Evolutionary conservation across 2,329 filamentous ascomycete species (phyloP).

Genomic region (Thielaviopsis punctulata): DNA sequence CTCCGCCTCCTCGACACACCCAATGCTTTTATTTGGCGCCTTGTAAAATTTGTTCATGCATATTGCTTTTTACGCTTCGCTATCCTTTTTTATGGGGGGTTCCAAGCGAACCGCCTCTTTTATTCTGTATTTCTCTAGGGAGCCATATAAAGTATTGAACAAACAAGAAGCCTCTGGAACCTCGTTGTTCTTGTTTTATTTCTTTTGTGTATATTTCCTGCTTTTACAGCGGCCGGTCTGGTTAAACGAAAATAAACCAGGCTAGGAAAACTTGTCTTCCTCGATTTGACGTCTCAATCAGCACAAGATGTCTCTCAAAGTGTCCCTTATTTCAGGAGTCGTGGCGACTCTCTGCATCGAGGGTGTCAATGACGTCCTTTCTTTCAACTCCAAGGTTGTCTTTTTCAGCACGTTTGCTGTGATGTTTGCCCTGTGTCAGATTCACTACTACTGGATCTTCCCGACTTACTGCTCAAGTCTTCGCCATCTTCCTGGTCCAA

Average conservation of each 20-base stretch:
- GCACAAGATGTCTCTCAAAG: not conserved
- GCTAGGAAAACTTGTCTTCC: not conserved
- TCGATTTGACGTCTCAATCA: not conserved
- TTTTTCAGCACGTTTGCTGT: not conserved
- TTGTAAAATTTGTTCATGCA: not conserved
- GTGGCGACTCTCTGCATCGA: not conserved
- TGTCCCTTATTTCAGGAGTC: not conserved
- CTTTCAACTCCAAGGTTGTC: not conserved
- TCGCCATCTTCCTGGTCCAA: conserved; percentile 27
- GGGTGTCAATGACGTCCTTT: not conserved
- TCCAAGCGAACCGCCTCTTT: not conserved
- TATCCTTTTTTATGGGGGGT: not conserved
- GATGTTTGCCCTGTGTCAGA: not conserved
- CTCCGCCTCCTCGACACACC: too few species aligned
- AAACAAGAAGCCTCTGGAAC: too few species aligned
- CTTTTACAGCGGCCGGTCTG: not conserved
- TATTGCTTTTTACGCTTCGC: not conserved
- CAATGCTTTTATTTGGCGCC: too few species aligned
- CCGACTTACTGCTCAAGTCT: conserved; percentile 26
- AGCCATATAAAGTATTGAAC: not conserved
- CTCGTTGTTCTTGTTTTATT: too few species aligned
- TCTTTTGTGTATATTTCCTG: too few species aligned
- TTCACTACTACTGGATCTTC: conserved; percentile 24
- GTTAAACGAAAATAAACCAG: not conserved
- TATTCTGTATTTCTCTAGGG: not conserved